phyloP scores from a whole-genome alignment of 2,329 filamentous ascomycete genomes.

The Dryadomyces quercus-mongolicae region DNA sequence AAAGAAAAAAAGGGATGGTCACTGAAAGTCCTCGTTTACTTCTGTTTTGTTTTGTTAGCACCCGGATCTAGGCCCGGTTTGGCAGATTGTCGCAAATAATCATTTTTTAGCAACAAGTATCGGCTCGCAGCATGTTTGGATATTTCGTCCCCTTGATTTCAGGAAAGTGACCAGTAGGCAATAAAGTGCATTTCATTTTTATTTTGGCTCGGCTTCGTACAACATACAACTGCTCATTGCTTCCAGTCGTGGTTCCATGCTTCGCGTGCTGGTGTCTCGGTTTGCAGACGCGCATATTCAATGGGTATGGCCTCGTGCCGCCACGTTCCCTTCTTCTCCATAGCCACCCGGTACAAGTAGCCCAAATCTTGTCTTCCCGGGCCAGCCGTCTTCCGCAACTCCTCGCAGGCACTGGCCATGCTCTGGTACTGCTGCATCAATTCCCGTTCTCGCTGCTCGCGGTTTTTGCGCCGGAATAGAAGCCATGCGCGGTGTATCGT shows the following conservation, averaged over 20 bases:
- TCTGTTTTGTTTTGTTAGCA: too few relatives aligned
- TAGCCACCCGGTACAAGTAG: constrained; percentile 72
- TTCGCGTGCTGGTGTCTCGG: constrained; percentile 63
- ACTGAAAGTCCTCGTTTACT: too few relatives aligned
- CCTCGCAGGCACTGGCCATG: constrained; percentile 80
- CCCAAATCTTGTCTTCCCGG: constrained; percentile 49
- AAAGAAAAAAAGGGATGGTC: too few relatives aligned
- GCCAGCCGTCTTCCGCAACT: constrained; percentile 51
- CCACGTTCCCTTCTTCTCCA: constrained; percentile 84
- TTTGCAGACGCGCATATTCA: constrained; percentile 79
- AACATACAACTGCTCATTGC: constrained; percentile 28
- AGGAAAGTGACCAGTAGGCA: too few relatives aligned
- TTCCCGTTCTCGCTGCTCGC: constrained; percentile 51
- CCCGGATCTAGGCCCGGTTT: too few relatives aligned
- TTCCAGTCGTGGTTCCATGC: constrained; percentile 96
- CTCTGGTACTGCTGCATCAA: constrained; percentile 68
- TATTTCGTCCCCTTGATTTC: too few relatives aligned
- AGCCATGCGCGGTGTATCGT: constrained; percentile 96
- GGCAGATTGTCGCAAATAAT: too few relatives aligned
- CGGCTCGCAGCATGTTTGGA: too few relatives aligned
- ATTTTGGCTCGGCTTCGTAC: not conserved
- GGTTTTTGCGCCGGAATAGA: constrained; percentile 60
- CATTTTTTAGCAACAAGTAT: too few relatives aligned
- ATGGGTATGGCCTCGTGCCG: constrained; percentile 64
- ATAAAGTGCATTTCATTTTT: too few relatives aligned